A percentile compares a stretch with the other conserved stretches of the same genome.
These are phyloP conservation scores for Leishmania tropica DNA, from an alignment of 208 protist species.

Conservation along the genomic window DNA sequence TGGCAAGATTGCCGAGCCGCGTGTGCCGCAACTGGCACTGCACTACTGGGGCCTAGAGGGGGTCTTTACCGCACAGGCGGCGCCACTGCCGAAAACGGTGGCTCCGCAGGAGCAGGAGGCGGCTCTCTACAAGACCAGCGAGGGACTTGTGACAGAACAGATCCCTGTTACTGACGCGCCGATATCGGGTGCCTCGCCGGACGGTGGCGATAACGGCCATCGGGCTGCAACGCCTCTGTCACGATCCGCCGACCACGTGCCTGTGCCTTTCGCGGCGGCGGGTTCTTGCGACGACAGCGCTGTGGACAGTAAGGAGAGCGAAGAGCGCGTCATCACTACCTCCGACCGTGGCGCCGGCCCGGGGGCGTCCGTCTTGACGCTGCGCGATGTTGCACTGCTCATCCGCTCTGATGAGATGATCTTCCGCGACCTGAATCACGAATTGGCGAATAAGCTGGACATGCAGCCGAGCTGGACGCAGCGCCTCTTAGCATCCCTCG, in stretches of 20 bases:
- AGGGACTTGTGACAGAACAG: neutral
- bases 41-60: conserved; percentile 68
- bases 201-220: neutral
- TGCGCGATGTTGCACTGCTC: conserved; percentile 70
- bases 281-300: neutral
- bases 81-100: conserved; percentile 28
- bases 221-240: neutral
- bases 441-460: conserved; percentile 57
- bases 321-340: neutral
- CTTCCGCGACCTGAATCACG: conserved; percentile 64
- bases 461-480: conserved; percentile 24
- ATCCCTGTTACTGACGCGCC: neutral
- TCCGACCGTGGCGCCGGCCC: neutral
- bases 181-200: neutral
- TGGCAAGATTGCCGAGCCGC: conserved; percentile 59
- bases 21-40: conserved; percentile 51
- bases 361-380: conserved; percentile 30
- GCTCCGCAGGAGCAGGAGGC: conserved; percentile 5
- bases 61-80: conserved; percentile 29
- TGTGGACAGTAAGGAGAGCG: neutral
- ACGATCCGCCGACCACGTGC: neutral
- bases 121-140: neutral
- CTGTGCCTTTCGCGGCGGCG: neutral
- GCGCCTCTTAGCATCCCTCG: conserved; percentile 3
- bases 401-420: conserved; percentile 84